Evolutionary conservation across 2,329 filamentous ascomycete species (phyloP), one percentile per base, ranked within the genome.

Genomic region (Colletotrichum sp.): DNA sequence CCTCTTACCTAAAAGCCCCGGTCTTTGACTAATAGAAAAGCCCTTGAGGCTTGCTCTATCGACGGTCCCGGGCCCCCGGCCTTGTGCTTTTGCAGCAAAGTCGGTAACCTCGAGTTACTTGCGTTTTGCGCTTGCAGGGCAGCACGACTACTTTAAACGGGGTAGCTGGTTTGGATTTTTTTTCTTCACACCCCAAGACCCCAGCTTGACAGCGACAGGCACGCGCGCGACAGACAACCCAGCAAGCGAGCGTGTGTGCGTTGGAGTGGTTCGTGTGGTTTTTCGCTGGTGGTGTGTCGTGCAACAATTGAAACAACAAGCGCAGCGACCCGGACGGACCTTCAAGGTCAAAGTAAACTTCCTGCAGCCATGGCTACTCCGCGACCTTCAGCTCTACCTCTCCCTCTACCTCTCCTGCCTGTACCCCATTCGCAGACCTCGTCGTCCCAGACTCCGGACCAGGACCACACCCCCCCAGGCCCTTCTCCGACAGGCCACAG

Each of bases 1-100:
- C 78, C 79, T 84, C 81, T 89, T 88, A 88, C 87, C 86, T 88
- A 88, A 88, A 82, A 85, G 78, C 76, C 79, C 79, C 80, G 76
- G 79, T 76, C 76, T 79, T 86, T 88, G 87, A 88, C 87, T 88
- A 88, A 88, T 85, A 87, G 82, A 86, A 87, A 87, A 76, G 75
- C 52, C 49, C 64, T 60, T 76, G 65, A 71, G 75, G 71, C 75
- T 76, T 75, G 66, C 67, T 63, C 67, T 67, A 34, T 71, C 34
- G 71, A 67, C 66, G 30, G 66, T 63, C 34, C 49, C 71, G 71
- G 36, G 26, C 75, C 71, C 74, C 70, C 44, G 73, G 73, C 59
- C 59, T 78, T 69, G 34, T 52, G 52, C 81, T 78, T 65, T 68
- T 28, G 63, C 57, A 65, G 36, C 68, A 36, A 63, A 32, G 62